Evolutionary conservation across 352 stramenopile genomes (phyloP).

Genomic region (Globisporangium nagaii): DNA sequence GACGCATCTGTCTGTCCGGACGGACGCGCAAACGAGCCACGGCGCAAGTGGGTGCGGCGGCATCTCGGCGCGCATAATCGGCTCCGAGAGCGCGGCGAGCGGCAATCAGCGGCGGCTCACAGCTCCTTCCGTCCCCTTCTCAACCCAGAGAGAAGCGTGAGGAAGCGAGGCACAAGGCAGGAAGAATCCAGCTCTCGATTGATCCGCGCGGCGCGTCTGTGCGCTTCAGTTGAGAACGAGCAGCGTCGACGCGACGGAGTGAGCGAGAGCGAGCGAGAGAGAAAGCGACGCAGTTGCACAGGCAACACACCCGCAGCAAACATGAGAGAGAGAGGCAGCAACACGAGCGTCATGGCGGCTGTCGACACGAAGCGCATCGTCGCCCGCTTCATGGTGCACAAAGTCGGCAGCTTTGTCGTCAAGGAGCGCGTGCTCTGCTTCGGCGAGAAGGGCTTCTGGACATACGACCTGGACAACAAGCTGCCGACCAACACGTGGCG

Average conservation of each 20-base stretch:
- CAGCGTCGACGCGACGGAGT: background rate
- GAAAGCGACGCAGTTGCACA: background rate
- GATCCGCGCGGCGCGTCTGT: too few species aligned
- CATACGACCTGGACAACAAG: constrained; percentile 62
- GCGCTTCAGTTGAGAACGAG: background rate
- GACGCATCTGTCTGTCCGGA: background rate
- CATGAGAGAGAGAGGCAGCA: background rate
- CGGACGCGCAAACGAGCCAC: too few species aligned
- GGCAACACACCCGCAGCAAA: background rate
- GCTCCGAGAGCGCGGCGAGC: background rate
- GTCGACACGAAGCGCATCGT: constrained; percentile 61
- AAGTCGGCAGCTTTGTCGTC: constrained; percentile 77
- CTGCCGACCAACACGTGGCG: constrained; percentile 77
- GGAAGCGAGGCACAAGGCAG: too few species aligned
- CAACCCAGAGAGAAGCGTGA: too few species aligned
- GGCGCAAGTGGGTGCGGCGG: background rate
- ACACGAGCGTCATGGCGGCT: background rate
- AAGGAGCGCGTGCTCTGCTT: constrained; percentile 83
- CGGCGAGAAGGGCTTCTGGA: constrained; percentile 67
- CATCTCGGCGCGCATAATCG: background rate
- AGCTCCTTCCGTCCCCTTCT: constrained; percentile 1
- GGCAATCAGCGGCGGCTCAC: background rate
- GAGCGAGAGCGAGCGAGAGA: too few species aligned
- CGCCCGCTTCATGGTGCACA: constrained; percentile 81
- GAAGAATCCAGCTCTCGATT: too few species aligned